phyloP scores from a whole-genome alignment of 139 green algal species.

The Edaphochlamys debaryana region DNA sequence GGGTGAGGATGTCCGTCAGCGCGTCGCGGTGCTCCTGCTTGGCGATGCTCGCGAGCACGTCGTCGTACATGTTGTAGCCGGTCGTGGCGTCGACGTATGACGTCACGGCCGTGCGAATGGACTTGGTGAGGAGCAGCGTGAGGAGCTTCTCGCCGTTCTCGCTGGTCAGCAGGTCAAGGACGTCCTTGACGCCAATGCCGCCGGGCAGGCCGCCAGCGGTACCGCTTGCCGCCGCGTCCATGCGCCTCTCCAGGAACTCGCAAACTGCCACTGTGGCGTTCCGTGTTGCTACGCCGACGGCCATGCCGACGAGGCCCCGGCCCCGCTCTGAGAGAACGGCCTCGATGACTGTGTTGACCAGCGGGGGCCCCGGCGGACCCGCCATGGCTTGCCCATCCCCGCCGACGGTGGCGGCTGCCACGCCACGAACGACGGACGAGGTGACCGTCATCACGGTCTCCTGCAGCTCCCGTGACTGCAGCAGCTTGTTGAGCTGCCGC shows the following conservation, averaged over 20 bases:
- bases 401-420: background rate
- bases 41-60: constrained; percentile 47
- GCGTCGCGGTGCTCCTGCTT: constrained; percentile 52
- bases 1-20: constrained; percentile 48
- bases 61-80: constrained; percentile 58
- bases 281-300: constrained; percentile 50
- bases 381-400: too few relatives aligned
- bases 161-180: constrained; percentile 45
- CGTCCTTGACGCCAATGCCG: constrained; percentile 2
- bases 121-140: constrained; percentile 57
- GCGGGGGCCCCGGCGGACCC: background rate
- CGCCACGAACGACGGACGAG: constrained; percentile 12
- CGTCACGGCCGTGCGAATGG: constrained; percentile 47
- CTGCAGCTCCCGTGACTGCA: constrained; percentile 51
- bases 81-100: constrained; percentile 53
- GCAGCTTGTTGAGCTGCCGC: constrained; percentile 48
- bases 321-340: constrained; percentile 53
- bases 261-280: constrained; percentile 50
- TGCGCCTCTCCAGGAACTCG: constrained; percentile 54
- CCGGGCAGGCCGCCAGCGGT: background rate
- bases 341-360: constrained; percentile 51
- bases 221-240: background rate
- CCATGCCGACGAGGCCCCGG: constrained; percentile 48
- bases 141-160: constrained; percentile 52
- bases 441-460: constrained; percentile 4